Percentiles rank a stretch among this genome's conserved stretches.
Evolutionary conservation across 2,329 filamentous ascomycete genomes (phyloP).

Genomic region (Verticillium alfalfae): DNA sequence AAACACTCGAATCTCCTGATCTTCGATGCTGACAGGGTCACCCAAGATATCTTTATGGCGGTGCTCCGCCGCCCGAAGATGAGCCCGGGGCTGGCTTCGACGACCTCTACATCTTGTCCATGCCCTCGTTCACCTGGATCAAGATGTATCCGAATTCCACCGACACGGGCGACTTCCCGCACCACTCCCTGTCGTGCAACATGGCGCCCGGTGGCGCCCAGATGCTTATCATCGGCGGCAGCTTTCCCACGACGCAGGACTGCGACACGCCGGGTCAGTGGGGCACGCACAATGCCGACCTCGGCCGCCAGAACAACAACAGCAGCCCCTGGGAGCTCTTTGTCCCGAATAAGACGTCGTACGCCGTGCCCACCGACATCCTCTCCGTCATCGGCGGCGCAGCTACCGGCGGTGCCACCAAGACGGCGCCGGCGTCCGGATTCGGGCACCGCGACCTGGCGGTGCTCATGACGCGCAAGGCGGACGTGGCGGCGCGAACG

Average conservation of each 20-base stretch:
- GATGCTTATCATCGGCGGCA: constrained; percentile 59
- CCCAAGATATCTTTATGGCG: constrained; percentile 55
- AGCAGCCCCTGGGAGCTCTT: constrained; percentile 46
- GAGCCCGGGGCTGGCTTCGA: constrained; percentile 44
- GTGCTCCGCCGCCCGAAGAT: constrained; percentile 37
- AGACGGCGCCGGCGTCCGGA: constrained; percentile 38
- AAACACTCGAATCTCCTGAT: no score
- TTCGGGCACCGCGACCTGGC: constrained; percentile 46
- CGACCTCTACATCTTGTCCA: constrained; percentile 56
- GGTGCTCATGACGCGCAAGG: constrained; percentile 47
- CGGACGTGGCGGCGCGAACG: constrained; percentile 36
- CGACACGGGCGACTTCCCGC: constrained; percentile 33
- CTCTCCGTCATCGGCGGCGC: constrained; percentile 44
- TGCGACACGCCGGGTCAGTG: constrained; percentile 50
- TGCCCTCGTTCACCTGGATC: constrained; percentile 61
- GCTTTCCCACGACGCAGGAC: constrained; percentile 39
- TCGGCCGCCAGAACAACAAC: constrained; percentile 42
- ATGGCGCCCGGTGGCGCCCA: constrained; percentile 47
- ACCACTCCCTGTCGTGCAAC: constrained; percentile 54
- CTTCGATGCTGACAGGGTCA: constrained; percentile 1
- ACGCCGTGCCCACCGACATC: constrained; percentile 48
- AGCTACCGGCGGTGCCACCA: constrained; percentile 47
- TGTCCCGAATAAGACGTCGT: constrained; percentile 40
- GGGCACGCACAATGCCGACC: constrained; percentile 51
- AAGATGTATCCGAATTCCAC: constrained; percentile 42